A percentile compares a stretch with the other conserved stretches of the same genome.
These are phyloP conservation scores for Stachybotrys chartarum DNA, from an alignment of 2,329 filamentous ascomycete genomes.

Conservation along the genomic window DNA sequence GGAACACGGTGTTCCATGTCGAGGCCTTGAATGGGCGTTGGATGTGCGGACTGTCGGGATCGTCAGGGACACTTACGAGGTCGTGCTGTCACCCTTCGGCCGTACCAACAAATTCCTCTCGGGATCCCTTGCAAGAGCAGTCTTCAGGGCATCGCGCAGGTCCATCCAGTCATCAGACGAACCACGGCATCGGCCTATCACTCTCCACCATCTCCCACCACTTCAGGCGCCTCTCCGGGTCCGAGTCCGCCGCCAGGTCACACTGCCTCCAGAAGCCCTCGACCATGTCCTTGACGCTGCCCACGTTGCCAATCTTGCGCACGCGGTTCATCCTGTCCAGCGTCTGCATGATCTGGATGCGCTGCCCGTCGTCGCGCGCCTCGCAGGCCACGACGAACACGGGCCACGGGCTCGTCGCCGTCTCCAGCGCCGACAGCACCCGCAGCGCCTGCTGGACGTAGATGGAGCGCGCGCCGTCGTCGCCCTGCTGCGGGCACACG, in stretches of 20 bases:
- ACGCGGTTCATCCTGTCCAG: conserved; percentile 34
- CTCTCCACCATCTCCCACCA: conserved; percentile 7
- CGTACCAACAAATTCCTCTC: neutral
- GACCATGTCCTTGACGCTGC: conserved; percentile 33
- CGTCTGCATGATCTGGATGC: conserved; percentile 29
- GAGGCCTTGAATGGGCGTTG: neutral
- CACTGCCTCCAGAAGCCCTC: conserved; percentile 38
- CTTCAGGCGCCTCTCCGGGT: neutral
- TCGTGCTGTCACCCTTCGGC: too few relatives aligned
- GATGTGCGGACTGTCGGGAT: neutral
- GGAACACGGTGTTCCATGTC: too few relatives aligned
- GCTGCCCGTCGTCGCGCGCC: conserved; percentile 30
- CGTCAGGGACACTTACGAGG: neutral
- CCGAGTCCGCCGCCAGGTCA: conserved; percentile 25
- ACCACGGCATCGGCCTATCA: conserved; percentile 11
- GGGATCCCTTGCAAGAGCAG: too few relatives aligned
- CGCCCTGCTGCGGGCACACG: conserved; percentile 11
- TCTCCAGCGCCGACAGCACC: conserved; percentile 25
- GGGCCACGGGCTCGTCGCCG: conserved; percentile 42
- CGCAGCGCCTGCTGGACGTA: conserved; percentile 27
- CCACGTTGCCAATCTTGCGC: conserved; percentile 37
- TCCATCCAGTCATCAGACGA: conserved; percentile 6
- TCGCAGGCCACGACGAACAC: conserved; percentile 40
- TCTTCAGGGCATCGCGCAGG: neutral
- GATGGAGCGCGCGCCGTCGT: conserved; percentile 7